A percentile compares a stretch with the other conserved stretches of the same genome.
These are phyloP conservation scores for Irpex sp. DNA, from an alignment of 1,284 basidiomycete genomes.

Conservation along the genomic window DNA sequence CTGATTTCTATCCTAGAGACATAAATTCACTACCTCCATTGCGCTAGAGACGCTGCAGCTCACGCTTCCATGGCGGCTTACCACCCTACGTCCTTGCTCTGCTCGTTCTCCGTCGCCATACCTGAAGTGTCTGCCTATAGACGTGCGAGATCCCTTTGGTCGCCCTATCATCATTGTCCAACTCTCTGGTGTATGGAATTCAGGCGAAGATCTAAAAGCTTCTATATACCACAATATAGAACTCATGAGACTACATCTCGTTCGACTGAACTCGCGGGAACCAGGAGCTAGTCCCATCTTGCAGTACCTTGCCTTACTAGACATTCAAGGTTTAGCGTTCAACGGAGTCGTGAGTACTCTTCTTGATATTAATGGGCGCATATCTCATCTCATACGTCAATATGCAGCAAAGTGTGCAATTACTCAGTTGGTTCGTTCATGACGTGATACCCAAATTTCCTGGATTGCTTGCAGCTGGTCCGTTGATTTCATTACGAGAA, in stretches of 20 bases:
- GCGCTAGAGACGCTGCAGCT: conserved; percentile 57
- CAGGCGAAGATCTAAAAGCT: conserved; percentile 35
- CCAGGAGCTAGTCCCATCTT: conserved; percentile 37
- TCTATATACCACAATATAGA: conserved; percentile 50
- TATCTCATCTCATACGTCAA: background rate
- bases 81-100: conserved; percentile 32
- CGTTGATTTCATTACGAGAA: conserved; percentile 17
- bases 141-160: conserved; percentile 53
- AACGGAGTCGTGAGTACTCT: conserved; percentile 50
- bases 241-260: conserved; percentile 49
- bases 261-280: conserved; percentile 32
- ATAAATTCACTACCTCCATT: conserved; percentile 62
- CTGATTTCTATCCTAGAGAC: conserved; percentile 40
- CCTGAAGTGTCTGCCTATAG: conserved; percentile 48
- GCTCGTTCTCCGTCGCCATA: conserved; percentile 25
- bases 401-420: conserved; percentile 48
- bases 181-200: conserved; percentile 34
- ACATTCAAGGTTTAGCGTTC: conserved; percentile 57
- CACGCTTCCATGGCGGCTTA: conserved; percentile 57
- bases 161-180: conserved; percentile 56
- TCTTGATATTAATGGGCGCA: conserved; percentile 1
- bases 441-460: conserved; percentile 72
- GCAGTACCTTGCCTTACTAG: conserved; percentile 70
- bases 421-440: conserved; percentile 60
- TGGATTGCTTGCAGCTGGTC: conserved; percentile 74